phyloP scores from a whole-genome alignment of 2,329 filamentous ascomycete species.

The Thelonectria discophora region DNA sequence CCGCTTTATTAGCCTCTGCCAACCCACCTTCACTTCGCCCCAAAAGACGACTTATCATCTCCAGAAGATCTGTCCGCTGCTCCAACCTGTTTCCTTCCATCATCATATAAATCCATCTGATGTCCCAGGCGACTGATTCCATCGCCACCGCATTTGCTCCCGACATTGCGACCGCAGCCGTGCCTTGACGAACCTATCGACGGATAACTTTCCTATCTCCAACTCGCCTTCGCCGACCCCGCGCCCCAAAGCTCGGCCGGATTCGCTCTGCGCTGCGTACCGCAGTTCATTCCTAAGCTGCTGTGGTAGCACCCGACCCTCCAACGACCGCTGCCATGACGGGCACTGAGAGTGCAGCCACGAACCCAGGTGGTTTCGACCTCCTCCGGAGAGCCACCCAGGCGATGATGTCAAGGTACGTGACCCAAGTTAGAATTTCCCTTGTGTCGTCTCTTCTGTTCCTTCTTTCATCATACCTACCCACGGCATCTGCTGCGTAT shows the following conservation, averaged over 20 bases:
- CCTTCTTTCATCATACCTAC: slow-evolving; percentile 19
- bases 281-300: slow-evolving; percentile 32
- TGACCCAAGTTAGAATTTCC: slow-evolving; percentile 35
- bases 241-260: slow-evolving; percentile 29
- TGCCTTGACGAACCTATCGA: slow-evolving; percentile 33
- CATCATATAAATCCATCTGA: slow-evolving; percentile 29
- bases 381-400: slow-evolving; percentile 69
- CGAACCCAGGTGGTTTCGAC: slow-evolving; percentile 60
- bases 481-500: slow-evolving; percentile 13
- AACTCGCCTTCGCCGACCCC: slow-evolving; percentile 33
- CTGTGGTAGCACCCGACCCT: slow-evolving; percentile 31
- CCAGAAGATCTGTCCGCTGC: slow-evolving; percentile 34
- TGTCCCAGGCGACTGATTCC: slow-evolving; percentile 24
- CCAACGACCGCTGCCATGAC: slow-evolving; percentile 54
- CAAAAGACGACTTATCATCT: slow-evolving; percentile 43
- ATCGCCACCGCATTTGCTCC: slow-evolving; percentile 14
- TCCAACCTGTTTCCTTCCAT: slow-evolving; percentile 37
- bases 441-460: slow-evolving; percentile 29
- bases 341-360: slow-evolving; percentile 55
- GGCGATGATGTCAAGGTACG: slow-evolving; percentile 71
- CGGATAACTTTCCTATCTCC: slow-evolving; percentile 24
- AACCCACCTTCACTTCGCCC: slow-evolving; percentile 43
- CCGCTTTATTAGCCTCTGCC: slow-evolving; percentile 38
- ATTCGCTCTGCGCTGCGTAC: slow-evolving; percentile 10
- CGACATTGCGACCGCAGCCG: slow-evolving; percentile 25